A percentile compares a stretch with the other conserved stretches of the same genome.
These are phyloP conservation scores for Lactarius indigo DNA, from an alignment of 768 basidiomycete genomes.

Conservation along the genomic window DNA sequence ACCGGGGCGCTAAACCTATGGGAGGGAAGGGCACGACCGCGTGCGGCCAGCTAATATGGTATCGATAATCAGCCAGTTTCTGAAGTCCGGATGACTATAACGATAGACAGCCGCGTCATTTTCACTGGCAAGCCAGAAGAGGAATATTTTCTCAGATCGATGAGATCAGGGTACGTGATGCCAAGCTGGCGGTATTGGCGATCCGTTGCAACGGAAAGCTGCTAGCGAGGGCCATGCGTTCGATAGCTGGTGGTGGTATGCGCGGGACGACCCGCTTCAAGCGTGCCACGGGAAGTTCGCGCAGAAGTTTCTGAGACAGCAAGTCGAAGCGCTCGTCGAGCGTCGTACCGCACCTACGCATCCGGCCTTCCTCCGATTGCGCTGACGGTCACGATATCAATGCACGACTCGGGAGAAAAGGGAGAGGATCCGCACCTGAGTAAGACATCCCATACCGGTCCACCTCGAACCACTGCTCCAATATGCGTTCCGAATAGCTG, in stretches of 20 bases:
- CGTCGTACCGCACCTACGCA: neutral
- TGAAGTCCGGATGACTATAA: neutral
- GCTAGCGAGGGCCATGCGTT: neutral
- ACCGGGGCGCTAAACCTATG: too few relatives aligned
- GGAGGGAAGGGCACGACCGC: too few relatives aligned
- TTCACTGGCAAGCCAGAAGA: neutral
- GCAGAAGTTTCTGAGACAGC: constrained; percentile 10
- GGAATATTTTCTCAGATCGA: neutral
- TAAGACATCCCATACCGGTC: constrained; percentile 24
- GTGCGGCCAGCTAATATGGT: too few relatives aligned
- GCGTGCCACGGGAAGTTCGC: neutral
- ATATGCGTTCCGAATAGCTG: constrained; percentile 25
- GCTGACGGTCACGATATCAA: neutral
- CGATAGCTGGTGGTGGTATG: constrained; percentile 4
- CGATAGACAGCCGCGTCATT: too few relatives aligned
- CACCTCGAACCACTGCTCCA: constrained; percentile 25
- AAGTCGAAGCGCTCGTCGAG: constrained; percentile 19
- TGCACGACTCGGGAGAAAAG: neutral
- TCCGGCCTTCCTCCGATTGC: constrained; percentile 13
- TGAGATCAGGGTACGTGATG: constrained; percentile 5
- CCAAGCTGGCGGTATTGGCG: constrained; percentile 5
- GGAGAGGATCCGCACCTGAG: constrained; percentile 2
- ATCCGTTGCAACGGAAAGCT: constrained; percentile 13
- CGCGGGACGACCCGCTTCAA: neutral
- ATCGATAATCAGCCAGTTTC: too few relatives aligned